Base-by-base conservation (phyloP, 805 yeast genomes). In the Pichia gijzeniarum region DNA sequence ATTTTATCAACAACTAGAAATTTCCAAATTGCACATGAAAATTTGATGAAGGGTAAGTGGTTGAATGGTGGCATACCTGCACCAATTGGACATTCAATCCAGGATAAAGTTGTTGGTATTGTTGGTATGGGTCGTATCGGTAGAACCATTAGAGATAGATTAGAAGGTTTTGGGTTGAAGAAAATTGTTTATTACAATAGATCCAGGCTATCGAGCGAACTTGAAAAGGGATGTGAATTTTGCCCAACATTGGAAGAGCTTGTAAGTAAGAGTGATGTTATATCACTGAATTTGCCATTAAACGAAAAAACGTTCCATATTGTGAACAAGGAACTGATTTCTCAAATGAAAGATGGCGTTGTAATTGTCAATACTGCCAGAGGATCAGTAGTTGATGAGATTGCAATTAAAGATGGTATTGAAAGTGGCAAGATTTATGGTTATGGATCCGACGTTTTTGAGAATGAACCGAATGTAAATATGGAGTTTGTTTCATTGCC, bases 91-190 rank as follows among this genome's bases (percentile, higher is more conserved):
- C 74, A 74, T 56, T 90, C 82, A 55, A 90, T 93, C 20, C 79
- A 72, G 50, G 87, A 86, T 14, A 82, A 82, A 58, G 71, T 71
- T 16, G 81, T 88, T 22, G 96, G 96, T 40, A 80, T 88, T 44
- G 67, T 85, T 42, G 96, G 96, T 13, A 73, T 88, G 77, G 96
- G 96, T 30, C 95, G 95, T 25, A 88, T 88, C 64, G 96, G 96
- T 38, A 76, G 88, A 45, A 84, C 87, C 32, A 78, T 88, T 45
- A 72, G 88, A 43, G 77, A 79, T 54, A 75, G 91, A 54, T 71
- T 85, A 51, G 63, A 66, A 52, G 91, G 91, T 7, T 87, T 88
- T 62, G 95, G 91, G 1, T 83, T 86, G 61, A 68, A 64, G 38
- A 79, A 77, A 56, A 76, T 84, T 50, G 63, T 82, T 41, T 88